Conservation (phyloP, 176 grass and related monocot species). For the Bromus sterilis region DNA sequence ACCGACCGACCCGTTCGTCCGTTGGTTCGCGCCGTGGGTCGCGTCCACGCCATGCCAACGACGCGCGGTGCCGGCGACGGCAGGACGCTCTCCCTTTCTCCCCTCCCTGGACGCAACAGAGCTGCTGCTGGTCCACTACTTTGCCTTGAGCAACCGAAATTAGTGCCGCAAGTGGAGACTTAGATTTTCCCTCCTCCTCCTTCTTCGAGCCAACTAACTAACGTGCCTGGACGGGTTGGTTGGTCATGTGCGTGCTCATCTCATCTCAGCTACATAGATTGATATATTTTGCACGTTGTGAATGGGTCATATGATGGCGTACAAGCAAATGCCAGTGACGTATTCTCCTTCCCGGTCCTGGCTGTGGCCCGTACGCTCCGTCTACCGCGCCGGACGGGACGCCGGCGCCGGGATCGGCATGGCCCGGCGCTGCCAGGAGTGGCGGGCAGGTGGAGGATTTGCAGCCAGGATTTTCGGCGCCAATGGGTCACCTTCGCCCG, state of each 20-base stretch:
- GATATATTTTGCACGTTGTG: not conserved
- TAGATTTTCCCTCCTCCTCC: too few species aligned
- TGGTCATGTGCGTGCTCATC: not conserved
- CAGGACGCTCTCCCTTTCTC: too few species aligned
- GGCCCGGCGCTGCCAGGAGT: too few species aligned
- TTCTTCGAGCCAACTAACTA: too few species aligned
- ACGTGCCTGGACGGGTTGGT: not conserved
- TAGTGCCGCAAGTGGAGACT: too few species aligned
- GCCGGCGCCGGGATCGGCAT: not conserved
- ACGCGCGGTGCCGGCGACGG: not conserved
- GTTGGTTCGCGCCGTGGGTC: too few species aligned
- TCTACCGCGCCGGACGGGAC: not conserved
- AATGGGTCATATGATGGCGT: not conserved
- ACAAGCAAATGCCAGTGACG: not conserved
- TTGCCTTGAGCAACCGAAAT: too few species aligned
- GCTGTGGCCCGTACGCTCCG: not conserved
- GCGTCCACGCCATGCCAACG: not conserved
- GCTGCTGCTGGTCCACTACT: too few species aligned
- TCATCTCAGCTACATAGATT: not conserved
- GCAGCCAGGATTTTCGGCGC: not conserved
- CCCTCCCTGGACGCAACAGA: not conserved
- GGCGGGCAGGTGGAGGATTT: not conserved
- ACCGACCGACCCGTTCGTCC: not conserved
- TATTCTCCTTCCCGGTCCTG: not conserved
- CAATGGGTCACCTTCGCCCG: not conserved